phyloP scores from a whole-genome alignment of 257 asterid species.

The Fraxinus quadrangulata region DNA sequence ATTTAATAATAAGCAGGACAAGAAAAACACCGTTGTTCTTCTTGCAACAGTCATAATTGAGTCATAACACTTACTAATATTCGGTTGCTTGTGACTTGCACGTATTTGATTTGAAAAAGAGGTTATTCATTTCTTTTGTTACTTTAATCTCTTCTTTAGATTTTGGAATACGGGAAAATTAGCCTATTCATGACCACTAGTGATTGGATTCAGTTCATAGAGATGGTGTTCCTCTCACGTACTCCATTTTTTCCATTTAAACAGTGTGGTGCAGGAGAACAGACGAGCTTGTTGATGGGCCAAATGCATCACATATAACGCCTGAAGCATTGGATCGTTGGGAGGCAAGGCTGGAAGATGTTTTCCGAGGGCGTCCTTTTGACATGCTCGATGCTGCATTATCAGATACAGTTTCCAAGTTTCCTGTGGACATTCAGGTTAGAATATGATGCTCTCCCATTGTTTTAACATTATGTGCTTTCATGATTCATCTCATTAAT shows the following conservation, averaged over 20 bases:
- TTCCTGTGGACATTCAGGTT: constrained; percentile 96
- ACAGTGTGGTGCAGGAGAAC: constrained; percentile 99
- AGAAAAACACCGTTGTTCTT: background rate
- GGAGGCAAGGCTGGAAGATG: constrained; percentile 89
- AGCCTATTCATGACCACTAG: too few species aligned
- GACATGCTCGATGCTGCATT: constrained; percentile 99
- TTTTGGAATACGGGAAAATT: background rate
- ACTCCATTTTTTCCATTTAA: constrained; percentile 4
- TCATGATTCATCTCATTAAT: background rate
- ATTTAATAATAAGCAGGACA: too few species aligned
- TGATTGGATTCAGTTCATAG: background rate
- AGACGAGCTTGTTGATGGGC: constrained; percentile 98
- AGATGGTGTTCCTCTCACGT: background rate
- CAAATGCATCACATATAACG: constrained; percentile 94
- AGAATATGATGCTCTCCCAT: background rate
- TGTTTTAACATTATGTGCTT: background rate
- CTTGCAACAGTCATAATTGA: background rate
- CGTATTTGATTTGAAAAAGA: background rate
- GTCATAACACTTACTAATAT: background rate
- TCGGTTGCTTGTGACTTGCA: background rate
- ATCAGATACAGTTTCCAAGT: constrained; percentile 73
- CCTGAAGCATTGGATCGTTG: constrained; percentile 90
- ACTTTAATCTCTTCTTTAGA: too few species aligned
- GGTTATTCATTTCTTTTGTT: too few species aligned
- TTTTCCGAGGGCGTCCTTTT: constrained; percentile 82